Base-by-base conservation (phyloP, 1,284 basidiomycete species). In the Rugosomyces carneus region DNA sequence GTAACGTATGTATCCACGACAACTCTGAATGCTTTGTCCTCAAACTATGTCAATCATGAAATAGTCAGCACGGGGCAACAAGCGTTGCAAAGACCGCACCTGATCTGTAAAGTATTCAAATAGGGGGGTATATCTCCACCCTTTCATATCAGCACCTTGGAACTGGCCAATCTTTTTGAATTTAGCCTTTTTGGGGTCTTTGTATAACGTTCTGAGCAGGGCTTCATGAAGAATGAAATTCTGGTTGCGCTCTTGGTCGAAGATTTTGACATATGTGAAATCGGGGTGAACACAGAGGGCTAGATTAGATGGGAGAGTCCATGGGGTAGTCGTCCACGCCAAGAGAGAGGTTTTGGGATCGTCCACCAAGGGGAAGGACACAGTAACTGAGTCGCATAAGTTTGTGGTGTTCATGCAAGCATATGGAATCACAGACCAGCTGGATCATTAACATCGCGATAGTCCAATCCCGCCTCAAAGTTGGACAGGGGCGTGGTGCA, bases 291-390 rank as follows among this genome's bases (percentile, higher is more conserved):
- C 96, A 60, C 95, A 98, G 45, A 99, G 78, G 0, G 80, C 93
- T 37, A 99, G 75, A 68, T 99, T 99, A 45, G 93, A 94, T 1
- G 96, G 95, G 5, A 99, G 73, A 0, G 96, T 99, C 93, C 95
- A 99, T 0, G 96, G 96, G 0, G 96, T 99, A 16, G 95, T 99
- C 18, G 95, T 99, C 95, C 95, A 99, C 6, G 96, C 96, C 35
- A 99, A 74, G 29, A 99, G 72, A 5, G 90, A 86, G 19, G 95
- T 97, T 49, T 74, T 79, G 5, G 91, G 91, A 62, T 99, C 96
- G 56, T 96, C 90, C 21, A 93, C 84, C 24, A 98, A 79, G 15
- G 89, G 90, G 73, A 99, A 99, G 0, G 92, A 72, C 46, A 99
- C 84, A 15, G 93, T 96, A 11, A 99, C 89, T 84, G 40, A 45